Conservation (phyloP, 1,284 basidiomycete species). For the Vanrija sp. region DNA sequence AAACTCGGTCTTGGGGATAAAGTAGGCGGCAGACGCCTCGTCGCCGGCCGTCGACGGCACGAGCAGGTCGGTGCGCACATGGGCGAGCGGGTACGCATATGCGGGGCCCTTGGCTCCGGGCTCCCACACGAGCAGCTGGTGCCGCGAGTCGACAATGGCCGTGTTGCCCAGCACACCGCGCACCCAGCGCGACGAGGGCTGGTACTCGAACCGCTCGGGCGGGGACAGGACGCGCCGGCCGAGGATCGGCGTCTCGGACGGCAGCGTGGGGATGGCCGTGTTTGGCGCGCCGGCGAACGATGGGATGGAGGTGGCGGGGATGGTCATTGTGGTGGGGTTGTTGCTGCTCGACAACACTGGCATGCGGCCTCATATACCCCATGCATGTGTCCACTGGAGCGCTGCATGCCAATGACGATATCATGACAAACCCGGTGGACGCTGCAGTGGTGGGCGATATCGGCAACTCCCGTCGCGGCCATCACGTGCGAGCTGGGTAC, state of each 20-base stretch:
- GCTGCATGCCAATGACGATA: too few species aligned
- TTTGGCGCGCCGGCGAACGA: background rate
- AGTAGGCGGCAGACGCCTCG: background rate
- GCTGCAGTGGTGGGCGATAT: too few species aligned
- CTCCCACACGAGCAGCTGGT: constrained; percentile 7
- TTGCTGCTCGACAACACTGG: too few species aligned
- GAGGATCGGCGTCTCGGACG: background rate
- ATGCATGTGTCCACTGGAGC: too few species aligned
- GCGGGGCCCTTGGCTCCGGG: background rate
- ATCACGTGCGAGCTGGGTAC: too few species aligned
- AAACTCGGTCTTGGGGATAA: background rate
- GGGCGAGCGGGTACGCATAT: constrained; percentile 1
- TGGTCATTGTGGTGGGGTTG: too few species aligned
- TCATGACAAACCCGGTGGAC: too few species aligned
- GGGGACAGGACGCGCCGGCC: background rate
- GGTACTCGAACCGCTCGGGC: background rate
- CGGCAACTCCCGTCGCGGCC: too few species aligned
- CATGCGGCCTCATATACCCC: too few species aligned
- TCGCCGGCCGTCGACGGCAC: background rate
- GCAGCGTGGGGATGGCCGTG: background rate
- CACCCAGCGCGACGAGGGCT: constrained; percentile 1
- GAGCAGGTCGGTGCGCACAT: constrained; percentile 4
- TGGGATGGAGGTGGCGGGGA: background rate
- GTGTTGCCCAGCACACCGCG: background rate
- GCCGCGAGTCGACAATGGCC: background rate